These are phyloP conservation scores for Hericium coralloides DNA, from an alignment of 768 basidiomycete species.

Conservation along the genomic window DNA sequence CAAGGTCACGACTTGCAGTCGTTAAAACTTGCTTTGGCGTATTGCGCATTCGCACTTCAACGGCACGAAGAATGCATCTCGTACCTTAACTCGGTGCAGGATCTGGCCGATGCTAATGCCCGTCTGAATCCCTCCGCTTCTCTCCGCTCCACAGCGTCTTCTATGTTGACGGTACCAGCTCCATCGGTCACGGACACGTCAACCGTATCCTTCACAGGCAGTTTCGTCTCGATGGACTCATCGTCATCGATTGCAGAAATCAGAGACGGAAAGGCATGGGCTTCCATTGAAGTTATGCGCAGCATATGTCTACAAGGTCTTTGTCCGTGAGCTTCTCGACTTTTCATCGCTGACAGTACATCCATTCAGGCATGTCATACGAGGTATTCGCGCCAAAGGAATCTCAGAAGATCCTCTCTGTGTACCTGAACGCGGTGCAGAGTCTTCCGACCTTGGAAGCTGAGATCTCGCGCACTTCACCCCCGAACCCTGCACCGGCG, in stretches of 20 bases:
- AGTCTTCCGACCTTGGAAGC: constrained; percentile 41
- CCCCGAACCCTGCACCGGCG: constrained; percentile 21
- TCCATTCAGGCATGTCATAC: constrained; percentile 57
- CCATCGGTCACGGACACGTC: constrained; percentile 29
- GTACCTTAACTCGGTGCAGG: constrained; percentile 46
- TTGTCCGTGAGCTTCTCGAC: constrained; percentile 10
- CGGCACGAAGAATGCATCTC: constrained; percentile 54
- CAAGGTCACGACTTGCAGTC: constrained; percentile 33
- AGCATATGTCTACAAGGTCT: constrained; percentile 73
- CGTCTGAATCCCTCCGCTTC: constrained; percentile 40
- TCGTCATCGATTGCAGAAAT: constrained; percentile 42
- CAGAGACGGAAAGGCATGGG: constrained; percentile 64
- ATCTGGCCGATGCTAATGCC: constrained; percentile 43
- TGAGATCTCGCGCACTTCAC: constrained; percentile 29
- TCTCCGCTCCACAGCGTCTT: constrained; percentile 30
- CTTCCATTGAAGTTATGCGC: constrained; percentile 62
- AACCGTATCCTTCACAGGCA: constrained; percentile 37
- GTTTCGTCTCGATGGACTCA: constrained; percentile 34
- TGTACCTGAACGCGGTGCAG: constrained; percentile 47
- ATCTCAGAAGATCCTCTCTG: constrained; percentile 40
- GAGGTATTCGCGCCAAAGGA: constrained; percentile 50
- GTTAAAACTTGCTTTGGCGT: constrained; percentile 59
- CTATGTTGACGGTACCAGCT: constrained; percentile 28
- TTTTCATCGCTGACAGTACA: not conserved
- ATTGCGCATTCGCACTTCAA: constrained; percentile 73